Percentiles rank a stretch among this genome's conserved stretches.
Conservation (phyloP, 2,329 filamentous ascomycete species). For the Aspergillus jensenii region DNA sequence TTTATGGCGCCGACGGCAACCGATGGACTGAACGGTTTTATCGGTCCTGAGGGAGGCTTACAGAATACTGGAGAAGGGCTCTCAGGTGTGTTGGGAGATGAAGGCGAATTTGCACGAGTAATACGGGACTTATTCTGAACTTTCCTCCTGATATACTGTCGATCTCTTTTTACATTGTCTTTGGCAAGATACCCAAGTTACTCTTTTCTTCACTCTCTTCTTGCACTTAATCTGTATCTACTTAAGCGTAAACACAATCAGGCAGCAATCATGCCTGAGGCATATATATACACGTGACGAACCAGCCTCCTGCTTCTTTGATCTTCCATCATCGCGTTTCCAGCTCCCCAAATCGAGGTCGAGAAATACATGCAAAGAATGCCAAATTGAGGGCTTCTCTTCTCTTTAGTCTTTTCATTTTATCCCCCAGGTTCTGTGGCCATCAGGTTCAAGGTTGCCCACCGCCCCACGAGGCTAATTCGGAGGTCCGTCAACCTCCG, state of each 20-base stretch:
- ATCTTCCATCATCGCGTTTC: not conserved
- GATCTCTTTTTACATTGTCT: not conserved
- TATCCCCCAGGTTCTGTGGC: not conserved
- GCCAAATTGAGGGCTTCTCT: not conserved
- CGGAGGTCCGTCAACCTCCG: conserved; percentile 23
- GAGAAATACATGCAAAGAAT: not conserved
- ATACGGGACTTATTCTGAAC: conserved; percentile 59
- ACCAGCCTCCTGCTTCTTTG: not conserved
- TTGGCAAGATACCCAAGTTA: conserved; percentile 2
- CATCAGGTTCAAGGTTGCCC: not conserved
- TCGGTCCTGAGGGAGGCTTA: conserved; percentile 37
- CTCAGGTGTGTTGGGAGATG: conserved; percentile 51
- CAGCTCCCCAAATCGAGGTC: not conserved
- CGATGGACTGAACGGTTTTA: conserved; percentile 41
- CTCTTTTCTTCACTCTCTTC: not conserved
- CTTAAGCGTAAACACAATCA: not conserved
- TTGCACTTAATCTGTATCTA: not conserved
- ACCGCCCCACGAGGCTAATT: conserved; percentile 31
- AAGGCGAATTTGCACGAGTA: conserved; percentile 60
- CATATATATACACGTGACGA: not conserved
- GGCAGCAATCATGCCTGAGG: not conserved
- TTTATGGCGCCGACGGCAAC: conserved; percentile 35
- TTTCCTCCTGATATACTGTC: not conserved
- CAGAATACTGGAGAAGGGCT: conserved; percentile 45
- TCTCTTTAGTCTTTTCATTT: not conserved